Percentiles rank a stretch among this genome's conserved stretches.
phyloP scores from a whole-genome alignment of 2,329 filamentous ascomycete genomes.

The Chrysoporthe cubensis region DNA sequence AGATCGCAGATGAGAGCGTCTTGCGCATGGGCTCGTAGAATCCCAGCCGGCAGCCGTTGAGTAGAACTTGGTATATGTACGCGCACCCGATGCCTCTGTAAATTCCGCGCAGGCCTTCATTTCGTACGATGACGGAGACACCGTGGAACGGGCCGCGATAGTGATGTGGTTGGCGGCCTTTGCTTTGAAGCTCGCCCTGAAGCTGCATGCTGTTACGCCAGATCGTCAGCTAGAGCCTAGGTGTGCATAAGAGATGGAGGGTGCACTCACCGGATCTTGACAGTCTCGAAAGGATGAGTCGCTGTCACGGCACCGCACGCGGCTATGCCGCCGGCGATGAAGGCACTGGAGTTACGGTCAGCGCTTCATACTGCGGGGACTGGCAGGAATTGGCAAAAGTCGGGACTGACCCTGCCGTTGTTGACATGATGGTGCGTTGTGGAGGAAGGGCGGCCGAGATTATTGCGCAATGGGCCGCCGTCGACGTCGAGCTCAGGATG shows the following conservation, averaged over 20 bases:
- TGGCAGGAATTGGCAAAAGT: neutral
- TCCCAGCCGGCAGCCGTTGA: conserved; percentile 94
- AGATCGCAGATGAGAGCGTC: conserved; percentile 68
- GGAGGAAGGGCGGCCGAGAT: neutral
- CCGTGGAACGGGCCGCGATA: conserved; percentile 93
- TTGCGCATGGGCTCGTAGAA: conserved; percentile 96
- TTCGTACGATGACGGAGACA: conserved; percentile 83
- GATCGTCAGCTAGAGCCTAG: conserved; percentile 13
- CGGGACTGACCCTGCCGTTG: conserved; percentile 48
- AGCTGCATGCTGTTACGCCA: conserved; percentile 74
- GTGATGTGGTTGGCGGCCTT: conserved; percentile 80
- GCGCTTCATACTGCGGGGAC: conserved; percentile 28
- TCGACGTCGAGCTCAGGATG: neutral
- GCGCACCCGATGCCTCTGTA: conserved; percentile 90
- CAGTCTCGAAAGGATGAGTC: conserved; percentile 97
- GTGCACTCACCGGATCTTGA: conserved; percentile 84
- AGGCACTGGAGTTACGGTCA: conserved; percentile 61
- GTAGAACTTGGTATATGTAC: conserved; percentile 93
- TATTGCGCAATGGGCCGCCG: neutral
- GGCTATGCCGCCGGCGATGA: conserved; percentile 94
- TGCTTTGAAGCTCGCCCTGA: conserved; percentile 91
- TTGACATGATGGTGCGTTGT: conserved; percentile 49
- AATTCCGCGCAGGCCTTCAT: conserved; percentile 84
- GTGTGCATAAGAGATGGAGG: neutral
- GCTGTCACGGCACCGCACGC: conserved; percentile 97